A percentile compares a stretch with the other conserved stretches of the same genome.
These are phyloP conservation scores for Phenoliferia sp. DNA, from an alignment of 1,284 basidiomycete genomes.

Conservation along the genomic window DNA sequence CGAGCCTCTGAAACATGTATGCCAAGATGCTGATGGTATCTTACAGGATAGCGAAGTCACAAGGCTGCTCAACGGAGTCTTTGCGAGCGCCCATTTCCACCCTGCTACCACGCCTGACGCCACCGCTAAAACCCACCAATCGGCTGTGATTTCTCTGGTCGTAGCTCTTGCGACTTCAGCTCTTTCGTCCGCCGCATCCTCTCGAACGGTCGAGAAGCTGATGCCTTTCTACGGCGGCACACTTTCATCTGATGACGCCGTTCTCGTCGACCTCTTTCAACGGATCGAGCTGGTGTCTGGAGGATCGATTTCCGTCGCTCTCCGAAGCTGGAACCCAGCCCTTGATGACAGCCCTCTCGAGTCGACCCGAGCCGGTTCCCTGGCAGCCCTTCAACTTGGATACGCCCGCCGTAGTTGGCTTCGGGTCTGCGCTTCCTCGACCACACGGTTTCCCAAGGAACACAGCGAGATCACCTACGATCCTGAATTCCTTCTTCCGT, in stretches of 20 bases:
- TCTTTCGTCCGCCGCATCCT: slow-evolving; percentile 10
- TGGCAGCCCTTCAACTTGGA: slow-evolving; percentile 1
- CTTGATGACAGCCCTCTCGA: slow-evolving; percentile 20
- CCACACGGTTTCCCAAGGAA: neutral
- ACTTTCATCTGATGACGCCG: slow-evolving; percentile 9
- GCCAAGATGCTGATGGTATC: neutral
- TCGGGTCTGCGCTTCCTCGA: slow-evolving; percentile 18
- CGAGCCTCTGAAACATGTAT: no score
- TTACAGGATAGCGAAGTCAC: slow-evolving; percentile 29
- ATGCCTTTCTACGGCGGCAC: slow-evolving; percentile 30
- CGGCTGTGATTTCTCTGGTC: slow-evolving; percentile 9
- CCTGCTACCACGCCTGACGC: neutral
- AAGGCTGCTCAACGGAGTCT: slow-evolving; percentile 28
- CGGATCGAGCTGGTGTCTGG: slow-evolving; percentile 17
- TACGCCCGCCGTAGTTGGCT: slow-evolving; percentile 20
- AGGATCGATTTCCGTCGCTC: slow-evolving; percentile 10
- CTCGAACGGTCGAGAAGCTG: slow-evolving; percentile 20
- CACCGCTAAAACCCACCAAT: neutral
- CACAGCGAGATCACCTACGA: slow-evolving; percentile 25
- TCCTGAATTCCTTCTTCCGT: slow-evolving; percentile 22
- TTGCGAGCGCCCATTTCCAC: slow-evolving; percentile 19
- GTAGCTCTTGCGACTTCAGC: slow-evolving; percentile 19
- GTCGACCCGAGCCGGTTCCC: slow-evolving; percentile 10
- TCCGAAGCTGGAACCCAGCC: slow-evolving; percentile 20
- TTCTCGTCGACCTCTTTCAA: slow-evolving; percentile 23